Evolutionary conservation across 208 protist genomes (phyloP).

Genomic region (Leishmania mexicana): DNA sequence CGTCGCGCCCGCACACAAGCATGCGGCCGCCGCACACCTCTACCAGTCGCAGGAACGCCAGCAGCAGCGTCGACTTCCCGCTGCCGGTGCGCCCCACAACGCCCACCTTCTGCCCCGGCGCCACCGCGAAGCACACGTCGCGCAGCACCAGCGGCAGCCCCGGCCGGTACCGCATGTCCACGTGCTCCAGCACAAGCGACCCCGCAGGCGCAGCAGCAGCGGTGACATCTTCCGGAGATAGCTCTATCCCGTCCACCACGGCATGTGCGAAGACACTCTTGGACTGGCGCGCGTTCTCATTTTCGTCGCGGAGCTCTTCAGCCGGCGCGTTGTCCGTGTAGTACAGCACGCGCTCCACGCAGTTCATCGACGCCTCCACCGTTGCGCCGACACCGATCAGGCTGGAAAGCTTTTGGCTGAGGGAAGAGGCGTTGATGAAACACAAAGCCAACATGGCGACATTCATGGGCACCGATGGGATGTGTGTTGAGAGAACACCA

Average conservation of each 20-base stretch:
- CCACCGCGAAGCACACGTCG: conserved; percentile 56
- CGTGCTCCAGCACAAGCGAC: conserved; percentile 61
- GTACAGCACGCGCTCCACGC: conserved; percentile 54
- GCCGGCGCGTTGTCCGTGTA: conserved; percentile 50
- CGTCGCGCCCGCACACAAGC: conserved; percentile 41
- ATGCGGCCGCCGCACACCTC: conserved; percentile 73
- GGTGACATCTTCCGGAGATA: conserved; percentile 50
- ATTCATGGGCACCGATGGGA: not conserved
- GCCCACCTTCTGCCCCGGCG: conserved; percentile 68
- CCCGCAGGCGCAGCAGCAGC: conserved; percentile 39
- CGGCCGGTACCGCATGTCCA: conserved; percentile 72
- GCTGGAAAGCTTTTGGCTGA: too few species aligned
- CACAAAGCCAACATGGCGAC: conserved; percentile 14
- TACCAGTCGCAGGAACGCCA: conserved; percentile 12
- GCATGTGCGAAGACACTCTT: too few species aligned
- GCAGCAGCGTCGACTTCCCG: conserved; percentile 32
- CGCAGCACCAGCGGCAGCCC: conserved; percentile 71
- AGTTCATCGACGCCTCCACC: conserved; percentile 73
- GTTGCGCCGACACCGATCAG: conserved; percentile 30
- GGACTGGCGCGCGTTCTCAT: too few species aligned
- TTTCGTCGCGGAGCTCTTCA: conserved; percentile 62
- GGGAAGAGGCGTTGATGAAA: not conserved
- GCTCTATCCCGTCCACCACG: too few species aligned
- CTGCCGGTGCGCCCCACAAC: conserved; percentile 84
- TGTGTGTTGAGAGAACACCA: too few species aligned